Conservation (phyloP, 345 rosid genomes). For the Gossypium raimondii region DNA sequence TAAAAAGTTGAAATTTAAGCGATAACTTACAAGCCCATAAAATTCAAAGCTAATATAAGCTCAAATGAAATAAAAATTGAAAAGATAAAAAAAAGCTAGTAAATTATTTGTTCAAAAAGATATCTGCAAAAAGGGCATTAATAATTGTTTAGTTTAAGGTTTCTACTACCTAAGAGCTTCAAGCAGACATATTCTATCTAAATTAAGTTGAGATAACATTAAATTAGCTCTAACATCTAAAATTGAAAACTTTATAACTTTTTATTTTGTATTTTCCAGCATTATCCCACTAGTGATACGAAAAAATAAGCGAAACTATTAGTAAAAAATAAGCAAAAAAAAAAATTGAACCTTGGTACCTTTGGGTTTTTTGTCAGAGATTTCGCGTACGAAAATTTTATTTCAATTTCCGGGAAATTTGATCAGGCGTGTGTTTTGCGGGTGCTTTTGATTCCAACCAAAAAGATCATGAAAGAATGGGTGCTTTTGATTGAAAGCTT, state of each 20-base stretch:
- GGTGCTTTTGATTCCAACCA: neutral
- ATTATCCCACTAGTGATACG: constrained; percentile 12
- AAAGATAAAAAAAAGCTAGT: neutral
- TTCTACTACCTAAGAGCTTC: neutral
- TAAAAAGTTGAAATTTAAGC: neutral
- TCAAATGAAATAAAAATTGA: neutral
- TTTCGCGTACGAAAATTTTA: constrained; percentile 11
- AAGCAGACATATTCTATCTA: neutral
- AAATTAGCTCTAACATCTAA: neutral
- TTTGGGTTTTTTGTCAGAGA: neutral
- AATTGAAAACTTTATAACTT: neutral
- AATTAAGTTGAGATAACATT: neutral
- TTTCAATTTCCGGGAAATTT: neutral
- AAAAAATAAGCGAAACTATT: neutral
- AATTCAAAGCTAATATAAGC: constrained; percentile 7
- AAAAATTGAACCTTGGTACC: neutral
- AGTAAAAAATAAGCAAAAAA: neutral
- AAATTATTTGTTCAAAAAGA: neutral
- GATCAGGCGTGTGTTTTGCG: neutral
- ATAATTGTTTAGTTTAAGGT: neutral
- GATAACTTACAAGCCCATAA: neutral
- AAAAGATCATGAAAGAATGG: neutral
- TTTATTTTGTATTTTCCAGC: neutral
- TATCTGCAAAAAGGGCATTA: neutral
- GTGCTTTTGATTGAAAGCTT: neutral